phyloP scores from a whole-genome alignment of 2,329 filamentous ascomycete species.

The Chaetomiaceae sp. region DNA sequence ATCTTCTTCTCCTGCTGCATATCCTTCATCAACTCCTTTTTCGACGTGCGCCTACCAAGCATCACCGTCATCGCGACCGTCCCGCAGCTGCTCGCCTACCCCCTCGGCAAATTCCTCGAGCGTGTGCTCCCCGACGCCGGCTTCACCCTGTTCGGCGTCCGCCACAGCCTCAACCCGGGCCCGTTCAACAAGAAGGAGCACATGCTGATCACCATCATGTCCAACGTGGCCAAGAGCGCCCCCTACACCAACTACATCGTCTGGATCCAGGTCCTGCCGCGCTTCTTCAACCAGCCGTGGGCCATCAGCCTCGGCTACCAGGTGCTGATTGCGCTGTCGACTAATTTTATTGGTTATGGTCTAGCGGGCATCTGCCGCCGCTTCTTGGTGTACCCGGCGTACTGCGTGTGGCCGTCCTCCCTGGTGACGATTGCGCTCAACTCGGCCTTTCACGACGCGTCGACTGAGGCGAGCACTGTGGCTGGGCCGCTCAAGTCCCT shows the following conservation, averaged over 20 bases:
- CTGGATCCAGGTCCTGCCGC: conserved; percentile 44
- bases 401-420: conserved; percentile 39
- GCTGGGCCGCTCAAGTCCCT: conserved; percentile 33
- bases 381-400: conserved; percentile 37
- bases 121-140: conserved; percentile 46
- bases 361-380: conserved; percentile 43
- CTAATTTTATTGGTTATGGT: conserved; percentile 53
- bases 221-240: conserved; percentile 48
- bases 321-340: conserved; percentile 45
- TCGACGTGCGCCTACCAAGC: conserved; percentile 51
- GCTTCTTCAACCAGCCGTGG: conserved; percentile 48
- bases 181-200: conserved; percentile 58
- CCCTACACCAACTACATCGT: conserved; percentile 48
- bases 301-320: conserved; percentile 46
- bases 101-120: conserved; percentile 48
- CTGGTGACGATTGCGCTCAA: conserved; percentile 37
- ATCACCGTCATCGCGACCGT: conserved; percentile 53
- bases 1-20: conserved; percentile 46
- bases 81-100: conserved; percentile 53
- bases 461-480: conserved; percentile 27
- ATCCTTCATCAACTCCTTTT: conserved; percentile 52
- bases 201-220: conserved; percentile 55
- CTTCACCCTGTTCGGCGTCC: conserved; percentile 43
- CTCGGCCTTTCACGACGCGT: conserved; percentile 31
- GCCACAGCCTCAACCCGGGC: conserved; percentile 50